phyloP scores from a whole-genome alignment of 176 grass and related monocot species.

The Calamus simplicifolius region DNA sequence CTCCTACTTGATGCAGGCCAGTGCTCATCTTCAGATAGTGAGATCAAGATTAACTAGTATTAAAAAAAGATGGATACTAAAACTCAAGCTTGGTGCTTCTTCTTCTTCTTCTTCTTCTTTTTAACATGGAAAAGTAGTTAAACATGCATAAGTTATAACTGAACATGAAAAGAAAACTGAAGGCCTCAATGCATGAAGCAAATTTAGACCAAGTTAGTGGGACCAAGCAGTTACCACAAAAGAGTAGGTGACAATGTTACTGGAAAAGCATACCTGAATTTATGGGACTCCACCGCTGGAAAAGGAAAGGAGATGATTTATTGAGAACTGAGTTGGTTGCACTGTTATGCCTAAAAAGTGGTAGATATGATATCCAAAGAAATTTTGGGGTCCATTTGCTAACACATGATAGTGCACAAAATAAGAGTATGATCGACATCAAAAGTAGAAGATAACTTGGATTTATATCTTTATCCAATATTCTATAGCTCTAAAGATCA shows the following conservation, averaged over 20 bases:
- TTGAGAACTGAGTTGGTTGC: slow-evolving; percentile 44
- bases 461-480: slow-evolving; percentile 53
- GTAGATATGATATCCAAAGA: slow-evolving; percentile 66
- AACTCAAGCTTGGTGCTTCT: too few species aligned
- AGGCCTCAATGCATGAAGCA: too few species aligned
- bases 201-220: too few species aligned
- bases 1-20: too few species aligned
- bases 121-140: too few species aligned
- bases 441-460: slow-evolving; percentile 66
- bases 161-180: too few species aligned
- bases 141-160: too few species aligned
- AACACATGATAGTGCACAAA: slow-evolving; percentile 53
- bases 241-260: not conserved
- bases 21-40: too few species aligned
- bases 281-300: slow-evolving; percentile 72
- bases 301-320: slow-evolving; percentile 55
- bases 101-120: too few species aligned
- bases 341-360: slow-evolving; percentile 60
- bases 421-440: slow-evolving; percentile 58
- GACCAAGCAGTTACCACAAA: not conserved
- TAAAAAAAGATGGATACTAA: too few species aligned
- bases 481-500: slow-evolving; percentile 61
- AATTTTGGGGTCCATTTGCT: slow-evolving; percentile 66
- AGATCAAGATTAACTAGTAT: too few species aligned
- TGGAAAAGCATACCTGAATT: slow-evolving; percentile 48